These are phyloP conservation scores for Chaetomium globosum DNA, from an alignment of 2,329 filamentous ascomycete species.

Conservation along the genomic window DNA sequence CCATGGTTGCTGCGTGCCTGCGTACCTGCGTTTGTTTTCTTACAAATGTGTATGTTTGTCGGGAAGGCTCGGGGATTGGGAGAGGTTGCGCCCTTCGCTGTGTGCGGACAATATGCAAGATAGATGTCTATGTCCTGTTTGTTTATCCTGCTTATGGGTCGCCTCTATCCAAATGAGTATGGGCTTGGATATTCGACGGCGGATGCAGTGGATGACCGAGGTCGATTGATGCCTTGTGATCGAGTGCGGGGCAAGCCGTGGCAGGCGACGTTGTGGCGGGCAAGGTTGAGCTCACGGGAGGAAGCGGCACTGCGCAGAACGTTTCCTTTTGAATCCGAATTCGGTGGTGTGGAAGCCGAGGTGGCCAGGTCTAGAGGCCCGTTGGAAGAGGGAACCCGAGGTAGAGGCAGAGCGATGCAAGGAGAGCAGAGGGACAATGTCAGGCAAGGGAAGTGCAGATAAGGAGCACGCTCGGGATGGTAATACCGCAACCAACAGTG, in stretches of 20 bases:
- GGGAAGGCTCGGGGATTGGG: neutral
- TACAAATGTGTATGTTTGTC: neutral
- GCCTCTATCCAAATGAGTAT: neutral
- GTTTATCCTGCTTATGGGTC: neutral
- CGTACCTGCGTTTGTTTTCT: slow-evolving; percentile 27
- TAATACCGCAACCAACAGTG: neutral
- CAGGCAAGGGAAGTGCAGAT: neutral
- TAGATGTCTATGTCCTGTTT: neutral
- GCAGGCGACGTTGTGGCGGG: neutral
- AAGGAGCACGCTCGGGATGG: neutral
- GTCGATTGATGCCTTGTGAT: slow-evolving; percentile 1
- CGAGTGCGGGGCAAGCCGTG: neutral
- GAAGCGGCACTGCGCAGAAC: neutral
- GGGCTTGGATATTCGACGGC: neutral
- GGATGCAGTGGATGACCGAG: neutral
- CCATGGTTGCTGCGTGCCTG: slow-evolving; percentile 58
- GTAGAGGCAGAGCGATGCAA: neutral
- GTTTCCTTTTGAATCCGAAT: neutral
- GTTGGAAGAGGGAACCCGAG: neutral
- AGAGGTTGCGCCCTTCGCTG: neutral
- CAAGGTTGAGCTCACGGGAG: neutral
- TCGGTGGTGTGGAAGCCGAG: neutral
- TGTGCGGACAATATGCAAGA: neutral
- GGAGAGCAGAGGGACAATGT: neutral
- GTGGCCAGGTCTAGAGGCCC: neutral